Evolutionary conservation across 2,329 filamentous ascomycete species (phyloP), one percentile per base, ranked within the genome.

Genomic region (Amylocarpus encephaloides): DNA sequence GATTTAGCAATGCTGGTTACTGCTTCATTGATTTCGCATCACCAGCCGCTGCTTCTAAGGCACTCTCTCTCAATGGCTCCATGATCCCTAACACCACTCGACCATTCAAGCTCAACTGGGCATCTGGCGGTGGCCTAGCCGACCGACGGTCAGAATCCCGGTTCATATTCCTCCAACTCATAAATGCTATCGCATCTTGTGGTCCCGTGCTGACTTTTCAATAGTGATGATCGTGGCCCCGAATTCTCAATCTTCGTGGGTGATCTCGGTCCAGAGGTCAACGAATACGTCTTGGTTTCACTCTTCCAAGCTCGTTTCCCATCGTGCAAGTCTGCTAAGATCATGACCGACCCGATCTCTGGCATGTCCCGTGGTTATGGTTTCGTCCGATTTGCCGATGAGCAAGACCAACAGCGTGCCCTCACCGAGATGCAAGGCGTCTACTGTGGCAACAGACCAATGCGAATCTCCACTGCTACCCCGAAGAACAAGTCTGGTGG

Each of bases 31-130:
- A 97, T 68, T 98, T 98, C 64, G 67, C 80, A 50, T 85, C 77
- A 61, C 78, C 90, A 9, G 88, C 91, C 35, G 88, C 91, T 53
- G 93, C 93, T 38, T 85, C 82, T 64, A 96, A 95, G 76, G 93
- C 93, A 34, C 79, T 98, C n/a, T 76, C 77, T 42, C 77, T 97
- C 44, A 97, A 95, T 68, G 92, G 93, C 44, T 85, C 82, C 50
- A 75, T 88, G 43, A 95, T 98, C 60, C 91, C 92, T 41, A 96
- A 96, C 78, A 95, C 90, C 54, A 86, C 86, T 63, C 89, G 93
- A 39, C 85, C 89, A 43, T 98, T 98, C 80, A 97, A 97, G 79
- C 83, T 98, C 54, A 98, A 98, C 80, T 98, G 93, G 93, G 93
- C 93, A 59, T 95, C 90, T 59, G 93, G 93, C 60, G 93, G 93